A percentile compares a stretch with the other conserved stretches of the same genome.
Evolutionary conservation across 106 monocot genomes (phyloP).

Genomic region (Platanthera zijinensis): DNA sequence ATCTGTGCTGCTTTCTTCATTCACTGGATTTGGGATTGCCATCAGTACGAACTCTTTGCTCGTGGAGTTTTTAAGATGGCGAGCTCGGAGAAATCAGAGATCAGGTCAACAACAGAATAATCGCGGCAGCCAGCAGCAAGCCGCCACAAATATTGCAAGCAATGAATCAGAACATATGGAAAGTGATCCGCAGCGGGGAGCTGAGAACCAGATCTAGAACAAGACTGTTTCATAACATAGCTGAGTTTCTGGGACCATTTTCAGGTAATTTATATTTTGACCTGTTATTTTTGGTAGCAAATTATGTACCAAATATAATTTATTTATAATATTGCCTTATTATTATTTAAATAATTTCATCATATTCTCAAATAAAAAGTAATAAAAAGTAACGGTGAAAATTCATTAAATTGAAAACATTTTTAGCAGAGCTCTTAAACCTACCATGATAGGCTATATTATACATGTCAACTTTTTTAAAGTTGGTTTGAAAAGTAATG

Average conservation of each 20-base stretch:
- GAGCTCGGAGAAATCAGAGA: slow-evolving; percentile 38
- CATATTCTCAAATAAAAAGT: too few relatives aligned
- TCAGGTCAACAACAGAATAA: slow-evolving; percentile 26
- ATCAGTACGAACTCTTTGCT: slow-evolving; percentile 80
- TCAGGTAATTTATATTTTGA: neutral
- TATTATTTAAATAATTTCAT: too few relatives aligned
- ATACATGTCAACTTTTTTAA: too few relatives aligned
- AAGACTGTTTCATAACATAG: neutral
- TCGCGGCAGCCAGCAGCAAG: slow-evolving; percentile 13
- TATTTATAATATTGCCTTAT: too few relatives aligned
- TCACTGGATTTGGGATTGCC: slow-evolving; percentile 95
- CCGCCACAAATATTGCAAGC: neutral
- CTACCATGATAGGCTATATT: too few relatives aligned
- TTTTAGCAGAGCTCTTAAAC: too few relatives aligned
- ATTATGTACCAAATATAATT: neutral
- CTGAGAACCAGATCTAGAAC: neutral
- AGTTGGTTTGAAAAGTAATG: too few relatives aligned
- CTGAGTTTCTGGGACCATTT: neutral
- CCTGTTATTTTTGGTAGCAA: neutral
- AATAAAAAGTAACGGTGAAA: too few relatives aligned
- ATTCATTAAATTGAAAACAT: too few relatives aligned
- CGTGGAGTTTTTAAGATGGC: slow-evolving; percentile 82
- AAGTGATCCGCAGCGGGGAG: slow-evolving; percentile 1
- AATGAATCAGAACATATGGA: slow-evolving; percentile 6
- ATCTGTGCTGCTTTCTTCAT: slow-evolving; percentile 85